phyloP scores from a whole-genome alignment of 176 grass and related monocot genomes.

The Tillandsia leiboldiana region DNA sequence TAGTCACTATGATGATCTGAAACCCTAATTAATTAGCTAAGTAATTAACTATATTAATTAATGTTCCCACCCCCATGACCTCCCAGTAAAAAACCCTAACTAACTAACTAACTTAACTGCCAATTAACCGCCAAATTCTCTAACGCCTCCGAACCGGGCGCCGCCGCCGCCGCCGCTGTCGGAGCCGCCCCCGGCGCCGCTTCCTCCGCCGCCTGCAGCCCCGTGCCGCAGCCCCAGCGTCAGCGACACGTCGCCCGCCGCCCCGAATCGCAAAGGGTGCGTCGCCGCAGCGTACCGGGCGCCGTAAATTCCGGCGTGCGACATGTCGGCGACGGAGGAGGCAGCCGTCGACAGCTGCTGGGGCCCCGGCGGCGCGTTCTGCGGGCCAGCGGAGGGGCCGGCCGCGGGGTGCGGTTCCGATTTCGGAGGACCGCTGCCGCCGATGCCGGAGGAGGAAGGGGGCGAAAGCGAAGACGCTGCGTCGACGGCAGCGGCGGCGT shows the following conservation, averaged over 20 bases:
- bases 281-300: neutral
- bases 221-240: conserved; percentile 89
- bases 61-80: conserved; percentile 12
- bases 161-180: conserved; percentile 37
- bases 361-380: conserved; percentile 10
- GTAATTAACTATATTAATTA: neutral
- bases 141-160: conserved; percentile 55
- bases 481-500: conserved; percentile 28
- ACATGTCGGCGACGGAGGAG: no score
- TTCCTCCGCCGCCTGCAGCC: conserved; percentile 11
- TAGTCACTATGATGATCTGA: no score
- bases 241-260: conserved; percentile 69
- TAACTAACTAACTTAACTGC: conserved; percentile 20
- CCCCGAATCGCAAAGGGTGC: conserved; percentile 41
- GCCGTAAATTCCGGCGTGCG: no score
- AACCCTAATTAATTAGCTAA: no score
- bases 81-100: conserved; percentile 5
- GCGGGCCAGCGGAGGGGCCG: conserved; percentile 27
- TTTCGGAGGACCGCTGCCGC: conserved; percentile 36
- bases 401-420: conserved; percentile 29
- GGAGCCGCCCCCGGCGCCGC: conserved; percentile 40
- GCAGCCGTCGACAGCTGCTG: no score
- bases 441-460: conserved; percentile 4
- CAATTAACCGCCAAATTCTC: conserved; percentile 78
- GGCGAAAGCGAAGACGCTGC: conserved; percentile 37